These are phyloP conservation scores for Erodium trifolium DNA, from an alignment of 441 rosid species.

Conservation along the genomic window DNA sequence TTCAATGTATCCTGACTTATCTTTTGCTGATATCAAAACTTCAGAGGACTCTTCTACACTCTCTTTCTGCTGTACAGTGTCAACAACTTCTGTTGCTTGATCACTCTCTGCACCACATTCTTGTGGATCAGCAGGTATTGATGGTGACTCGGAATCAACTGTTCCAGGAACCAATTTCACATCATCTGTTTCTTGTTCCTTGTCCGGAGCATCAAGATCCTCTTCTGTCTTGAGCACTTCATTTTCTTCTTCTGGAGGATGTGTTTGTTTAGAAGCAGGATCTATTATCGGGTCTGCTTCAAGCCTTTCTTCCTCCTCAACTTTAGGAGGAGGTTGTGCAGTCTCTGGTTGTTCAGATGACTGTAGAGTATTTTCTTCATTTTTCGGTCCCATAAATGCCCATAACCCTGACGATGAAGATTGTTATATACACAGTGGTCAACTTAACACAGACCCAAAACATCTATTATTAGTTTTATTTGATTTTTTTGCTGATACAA, in stretches of 20 bases:
- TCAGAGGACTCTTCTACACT: slow-evolving; percentile 29
- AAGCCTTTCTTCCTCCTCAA: slow-evolving; percentile 33
- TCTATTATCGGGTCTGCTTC: slow-evolving; percentile 25
- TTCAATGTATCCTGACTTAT: slow-evolving; percentile 31
- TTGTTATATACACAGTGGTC: slow-evolving; percentile 43
- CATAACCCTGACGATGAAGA: slow-evolving; percentile 53
- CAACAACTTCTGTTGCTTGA: slow-evolving; percentile 26
- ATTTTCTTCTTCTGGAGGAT: slow-evolving; percentile 29
- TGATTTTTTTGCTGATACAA: not conserved
- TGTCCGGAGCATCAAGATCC: slow-evolving; percentile 29
- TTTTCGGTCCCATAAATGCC: slow-evolving; percentile 56
- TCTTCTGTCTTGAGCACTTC: slow-evolving; percentile 21
- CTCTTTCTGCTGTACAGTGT: slow-evolving; percentile 33
- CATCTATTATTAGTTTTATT: not conserved
- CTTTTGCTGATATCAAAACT: slow-evolving; percentile 33
- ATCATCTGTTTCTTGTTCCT: slow-evolving; percentile 29
- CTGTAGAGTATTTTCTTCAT: slow-evolving; percentile 35
- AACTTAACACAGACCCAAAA: slow-evolving; percentile 42
- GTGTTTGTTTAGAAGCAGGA: slow-evolving; percentile 20
- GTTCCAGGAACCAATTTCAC: slow-evolving; percentile 29
- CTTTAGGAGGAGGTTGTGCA: slow-evolving; percentile 23
- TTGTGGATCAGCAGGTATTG: slow-evolving; percentile 31
- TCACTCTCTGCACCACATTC: slow-evolving; percentile 27
- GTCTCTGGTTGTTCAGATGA: slow-evolving; percentile 33
- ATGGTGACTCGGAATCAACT: slow-evolving; percentile 35